Evolutionary conservation across 2,329 filamentous ascomycete genomes (phyloP).

Genomic region (Nemania sp.): DNA sequence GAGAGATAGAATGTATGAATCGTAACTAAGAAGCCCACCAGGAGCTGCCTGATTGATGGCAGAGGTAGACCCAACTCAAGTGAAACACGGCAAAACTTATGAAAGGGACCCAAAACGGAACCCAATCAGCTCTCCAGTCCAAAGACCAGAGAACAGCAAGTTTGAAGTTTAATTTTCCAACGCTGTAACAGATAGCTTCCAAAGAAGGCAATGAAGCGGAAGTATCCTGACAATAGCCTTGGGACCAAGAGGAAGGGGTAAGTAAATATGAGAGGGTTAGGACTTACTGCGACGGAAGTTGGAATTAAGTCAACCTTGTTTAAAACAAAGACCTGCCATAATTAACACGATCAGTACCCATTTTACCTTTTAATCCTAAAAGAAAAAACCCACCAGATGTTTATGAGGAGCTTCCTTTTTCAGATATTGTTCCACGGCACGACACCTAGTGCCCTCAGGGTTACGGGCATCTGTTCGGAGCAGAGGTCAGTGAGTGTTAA

Average conservation of each 20-base stretch:
- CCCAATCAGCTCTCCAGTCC: conserved; percentile 69
- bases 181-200: conserved; percentile 96
- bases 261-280: conserved; percentile 19
- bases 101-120: conserved; percentile 89
- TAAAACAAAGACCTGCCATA: too few species aligned
- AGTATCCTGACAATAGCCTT: conserved; percentile 86
- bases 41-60: conserved; percentile 58
- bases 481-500: conserved; percentile 44
- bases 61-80: conserved; percentile 95
- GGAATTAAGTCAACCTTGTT: conserved; percentile 95
- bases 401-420: conserved; percentile 94
- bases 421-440: conserved; percentile 90
- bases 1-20: conserved; percentile 75
- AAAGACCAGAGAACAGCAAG: conserved; percentile 69
- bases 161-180: conserved; percentile 87
- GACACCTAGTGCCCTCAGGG: conserved; percentile 86
- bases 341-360: too few species aligned
- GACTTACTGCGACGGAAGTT: conserved; percentile 88
- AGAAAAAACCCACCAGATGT: conserved; percentile 67
- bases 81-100: conserved; percentile 77
- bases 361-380: too few species aligned
- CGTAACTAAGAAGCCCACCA: conserved; percentile 98
- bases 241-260: conserved; percentile 50
- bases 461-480: conserved; percentile 72
- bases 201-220: conserved; percentile 65